Percentiles rank a stretch among this genome's conserved stretches.
These are phyloP conservation scores for Plasmodium reichenowi DNA, from an alignment of 169 alveolate species.

Conservation along the genomic window DNA sequence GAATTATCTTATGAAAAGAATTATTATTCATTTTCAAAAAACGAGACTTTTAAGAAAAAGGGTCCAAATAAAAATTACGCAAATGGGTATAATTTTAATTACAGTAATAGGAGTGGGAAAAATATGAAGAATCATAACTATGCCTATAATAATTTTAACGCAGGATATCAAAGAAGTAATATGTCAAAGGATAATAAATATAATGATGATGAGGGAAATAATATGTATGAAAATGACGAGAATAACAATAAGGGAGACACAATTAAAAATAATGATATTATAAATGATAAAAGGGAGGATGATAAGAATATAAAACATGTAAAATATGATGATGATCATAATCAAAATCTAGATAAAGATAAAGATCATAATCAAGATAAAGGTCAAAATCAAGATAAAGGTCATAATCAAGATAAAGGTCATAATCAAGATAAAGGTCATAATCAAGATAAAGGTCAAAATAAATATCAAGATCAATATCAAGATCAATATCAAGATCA, in stretches of 20 bases:
- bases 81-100: neutral
- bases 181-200: slow-evolving; percentile 10
- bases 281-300: neutral
- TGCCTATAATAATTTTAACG: slow-evolving; percentile 1
- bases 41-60: neutral
- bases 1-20: too few species aligned
- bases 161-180: neutral
- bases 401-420: too few species aligned
- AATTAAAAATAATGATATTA: neutral
- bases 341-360: neutral
- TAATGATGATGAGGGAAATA: neutral
- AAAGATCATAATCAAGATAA: too few species aligned
- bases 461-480: neutral
- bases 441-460: neutral
- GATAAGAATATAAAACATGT: neutral
- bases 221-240: neutral
- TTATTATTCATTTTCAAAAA: too few species aligned
- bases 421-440: too few species aligned
- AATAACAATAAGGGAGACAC: neutral
- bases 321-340: neutral
- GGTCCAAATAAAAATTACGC: neutral
- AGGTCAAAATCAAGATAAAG: too few species aligned
- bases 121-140: neutral
- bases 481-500: neutral
- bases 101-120: slow-evolving; percentile 8